These are phyloP conservation scores for Plasmodium vivax DNA, from an alignment of 169 alveolate genomes.

Conservation along the genomic window DNA sequence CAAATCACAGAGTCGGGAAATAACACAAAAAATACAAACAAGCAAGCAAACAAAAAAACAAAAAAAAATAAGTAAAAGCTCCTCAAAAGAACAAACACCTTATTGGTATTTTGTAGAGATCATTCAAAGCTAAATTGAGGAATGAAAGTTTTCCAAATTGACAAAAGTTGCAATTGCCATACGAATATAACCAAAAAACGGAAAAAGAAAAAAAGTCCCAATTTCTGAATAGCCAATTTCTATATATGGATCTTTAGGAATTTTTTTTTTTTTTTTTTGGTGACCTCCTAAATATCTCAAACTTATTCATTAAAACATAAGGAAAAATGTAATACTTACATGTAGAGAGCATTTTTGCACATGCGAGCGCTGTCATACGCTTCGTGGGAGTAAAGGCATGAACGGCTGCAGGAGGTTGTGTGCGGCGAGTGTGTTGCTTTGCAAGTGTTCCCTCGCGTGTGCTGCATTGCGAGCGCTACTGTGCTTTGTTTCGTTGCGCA, in stretches of 20 bases:
- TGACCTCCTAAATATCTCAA: constrained; percentile 22
- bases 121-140: constrained; percentile 20
- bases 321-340: constrained; percentile 62
- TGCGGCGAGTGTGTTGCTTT: not conserved
- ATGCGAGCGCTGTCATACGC: not conserved
- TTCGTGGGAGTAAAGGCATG: not conserved
- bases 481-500: not conserved
- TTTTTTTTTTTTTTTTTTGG: constrained; percentile 47
- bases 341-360: not conserved
- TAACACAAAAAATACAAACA: not conserved
- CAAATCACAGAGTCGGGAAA: not conserved
- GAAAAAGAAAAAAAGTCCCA: constrained; percentile 4
- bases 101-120: constrained; percentile 13
- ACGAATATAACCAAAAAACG: constrained; percentile 3
- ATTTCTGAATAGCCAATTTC: constrained; percentile 23
- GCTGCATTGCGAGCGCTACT: not conserved
- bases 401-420: not conserved
- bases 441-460: not conserved
- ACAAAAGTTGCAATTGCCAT: constrained; percentile 12
- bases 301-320: constrained; percentile 48
- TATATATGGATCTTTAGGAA: constrained; percentile 56
- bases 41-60: not conserved
- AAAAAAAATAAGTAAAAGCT: not conserved
- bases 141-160: constrained; percentile 34
- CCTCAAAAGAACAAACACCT: not conserved